phyloP scores from a whole-genome alignment of 805 yeast species.

The Metschnikowia drakensbergensis region DNA sequence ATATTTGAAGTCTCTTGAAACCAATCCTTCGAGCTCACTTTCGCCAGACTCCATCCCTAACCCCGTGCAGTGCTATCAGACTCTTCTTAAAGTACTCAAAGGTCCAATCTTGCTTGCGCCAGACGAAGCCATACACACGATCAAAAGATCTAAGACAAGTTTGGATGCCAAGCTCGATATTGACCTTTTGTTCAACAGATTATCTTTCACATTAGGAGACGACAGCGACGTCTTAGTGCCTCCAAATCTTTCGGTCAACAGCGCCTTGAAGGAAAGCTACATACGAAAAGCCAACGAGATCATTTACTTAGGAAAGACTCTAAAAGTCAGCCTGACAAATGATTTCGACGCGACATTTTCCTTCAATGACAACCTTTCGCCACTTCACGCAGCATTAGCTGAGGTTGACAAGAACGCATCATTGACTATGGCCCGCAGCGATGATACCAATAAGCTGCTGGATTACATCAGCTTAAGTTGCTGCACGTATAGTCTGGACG shows the following conservation, averaged over 20 bases:
- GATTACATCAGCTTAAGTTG: constrained; percentile 29
- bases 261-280: constrained; percentile 45
- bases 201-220: constrained; percentile 39
- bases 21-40: constrained; percentile 24
- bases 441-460: constrained; percentile 23
- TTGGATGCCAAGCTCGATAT: constrained; percentile 59
- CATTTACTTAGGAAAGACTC: constrained; percentile 30
- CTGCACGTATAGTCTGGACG: constrained; percentile 35
- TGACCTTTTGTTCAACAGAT: constrained; percentile 43
- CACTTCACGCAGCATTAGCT: constrained; percentile 30
- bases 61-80: constrained; percentile 54
- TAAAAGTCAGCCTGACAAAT: constrained; percentile 9
- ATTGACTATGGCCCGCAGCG: constrained; percentile 22
- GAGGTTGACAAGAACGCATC: constrained; percentile 37
- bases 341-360: constrained; percentile 22
- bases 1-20: constrained; percentile 36
- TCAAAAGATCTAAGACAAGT: constrained; percentile 47
- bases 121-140: constrained; percentile 49
- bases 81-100: constrained; percentile 57
- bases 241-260: constrained; percentile 36
- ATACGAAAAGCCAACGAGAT: constrained; percentile 54
- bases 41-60: constrained; percentile 43
- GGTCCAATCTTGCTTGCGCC: constrained; percentile 56
- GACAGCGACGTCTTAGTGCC: constrained; percentile 41
- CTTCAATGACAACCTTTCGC: constrained; percentile 32